Evolutionary conservation across 1,284 basidiomycete genomes (phyloP).

Genomic region (Cryptococcus sp.): DNA sequence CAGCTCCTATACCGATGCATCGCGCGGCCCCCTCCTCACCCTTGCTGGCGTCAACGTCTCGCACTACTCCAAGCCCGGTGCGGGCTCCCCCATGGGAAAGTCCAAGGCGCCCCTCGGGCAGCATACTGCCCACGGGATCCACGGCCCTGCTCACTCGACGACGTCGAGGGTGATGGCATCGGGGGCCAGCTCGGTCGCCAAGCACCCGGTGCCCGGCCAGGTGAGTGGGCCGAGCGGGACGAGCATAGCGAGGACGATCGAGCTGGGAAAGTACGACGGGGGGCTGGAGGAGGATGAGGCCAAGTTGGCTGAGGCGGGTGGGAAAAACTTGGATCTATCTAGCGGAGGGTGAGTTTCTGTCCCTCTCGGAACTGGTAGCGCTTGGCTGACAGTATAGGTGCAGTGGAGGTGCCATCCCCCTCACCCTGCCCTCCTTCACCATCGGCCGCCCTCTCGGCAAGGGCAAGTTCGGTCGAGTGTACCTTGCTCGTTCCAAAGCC

Average conservation of each 20-base stretch:
- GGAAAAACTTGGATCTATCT: conserved; percentile 70
- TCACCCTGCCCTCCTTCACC: conserved; percentile 74
- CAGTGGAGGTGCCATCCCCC: conserved; percentile 51
- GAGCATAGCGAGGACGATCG: conserved; percentile 47
- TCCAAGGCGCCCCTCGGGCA: conserved; percentile 20
- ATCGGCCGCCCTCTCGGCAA: conserved; percentile 95
- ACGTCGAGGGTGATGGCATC: conserved; percentile 32
- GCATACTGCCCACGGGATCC: conserved; percentile 47
- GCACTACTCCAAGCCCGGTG: conserved; percentile 2
- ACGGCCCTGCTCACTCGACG: conserved; percentile 48
- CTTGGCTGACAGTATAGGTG: background rate
- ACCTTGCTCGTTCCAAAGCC: conserved; percentile 91
- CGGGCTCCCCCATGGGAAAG: conserved; percentile 19
- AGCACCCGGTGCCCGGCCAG: conserved; percentile 8
- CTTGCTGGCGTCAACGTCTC: conserved; percentile 42
- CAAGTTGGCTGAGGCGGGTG: conserved; percentile 55
- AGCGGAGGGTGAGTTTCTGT: conserved; percentile 63
- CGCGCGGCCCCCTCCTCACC: conserved; percentile 40
- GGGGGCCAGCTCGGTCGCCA: conserved; percentile 1
- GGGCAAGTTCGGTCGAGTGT: conserved; percentile 97
- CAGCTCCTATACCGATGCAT: conserved; percentile 20
- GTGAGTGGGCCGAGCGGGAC: conserved; percentile 3
- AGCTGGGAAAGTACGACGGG: conserved; percentile 81
- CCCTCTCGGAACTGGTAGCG: background rate
- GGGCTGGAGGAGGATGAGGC: conserved; percentile 74